Evolutionary conservation across 331 rosid species (phyloP).

Genomic region (Acacia concinna): DNA sequence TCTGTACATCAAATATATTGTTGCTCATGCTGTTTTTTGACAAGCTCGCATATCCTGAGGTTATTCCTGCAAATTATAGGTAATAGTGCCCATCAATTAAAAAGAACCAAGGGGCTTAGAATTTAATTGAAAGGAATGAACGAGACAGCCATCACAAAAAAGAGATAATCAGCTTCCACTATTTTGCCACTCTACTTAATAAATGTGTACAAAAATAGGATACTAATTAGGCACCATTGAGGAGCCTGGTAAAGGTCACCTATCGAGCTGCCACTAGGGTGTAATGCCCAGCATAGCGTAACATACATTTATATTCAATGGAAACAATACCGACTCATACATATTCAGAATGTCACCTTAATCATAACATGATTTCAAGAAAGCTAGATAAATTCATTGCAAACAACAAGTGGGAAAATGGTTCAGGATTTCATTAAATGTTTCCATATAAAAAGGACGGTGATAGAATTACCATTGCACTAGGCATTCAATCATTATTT

Average conservation of each 20-base stretch:
- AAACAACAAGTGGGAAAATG: neutral
- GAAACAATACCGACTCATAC: neutral
- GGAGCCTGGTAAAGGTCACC: constrained; percentile 1
- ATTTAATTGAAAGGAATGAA: neutral
- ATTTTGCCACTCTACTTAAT: neutral
- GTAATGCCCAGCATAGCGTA: neutral
- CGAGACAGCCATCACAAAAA: constrained; percentile 5
- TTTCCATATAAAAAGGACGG: neutral
- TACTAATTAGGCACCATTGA: neutral
- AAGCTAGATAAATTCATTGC: constrained; percentile 12
- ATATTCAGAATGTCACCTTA: neutral
- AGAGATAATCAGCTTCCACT: neutral
- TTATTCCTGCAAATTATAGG: constrained; percentile 36
- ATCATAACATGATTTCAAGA: neutral
- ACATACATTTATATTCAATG: neutral
- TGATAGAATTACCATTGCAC: neutral
- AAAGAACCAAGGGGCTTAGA: neutral
- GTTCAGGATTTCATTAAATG: neutral
- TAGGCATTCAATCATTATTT: neutral
- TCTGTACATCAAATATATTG: constrained; percentile 66
- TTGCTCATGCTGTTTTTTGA: constrained; percentile 60
- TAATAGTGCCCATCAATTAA: neutral
- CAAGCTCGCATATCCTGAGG: constrained; percentile 50
- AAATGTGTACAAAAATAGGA: neutral
- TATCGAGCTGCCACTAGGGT: neutral